Percentiles rank a stretch among this genome's conserved stretches.
These are phyloP conservation scores for Nakazawaea wyomingensis DNA, from an alignment of 805 yeast species.

Conservation along the genomic window DNA sequence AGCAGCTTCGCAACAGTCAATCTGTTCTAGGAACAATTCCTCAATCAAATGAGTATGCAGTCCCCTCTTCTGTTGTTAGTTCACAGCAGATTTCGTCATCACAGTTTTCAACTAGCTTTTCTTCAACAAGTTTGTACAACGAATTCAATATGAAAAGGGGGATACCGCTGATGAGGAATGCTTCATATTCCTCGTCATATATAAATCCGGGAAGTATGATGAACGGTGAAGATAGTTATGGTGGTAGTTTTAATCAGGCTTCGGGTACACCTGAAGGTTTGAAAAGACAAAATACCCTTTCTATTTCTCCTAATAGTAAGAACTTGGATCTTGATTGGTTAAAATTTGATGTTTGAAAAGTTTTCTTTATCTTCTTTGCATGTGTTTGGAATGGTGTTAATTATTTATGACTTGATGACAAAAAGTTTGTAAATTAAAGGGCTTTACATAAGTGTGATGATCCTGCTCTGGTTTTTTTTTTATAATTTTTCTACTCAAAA, in stretches of 20 bases:
- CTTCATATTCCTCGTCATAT: conserved; percentile 1
- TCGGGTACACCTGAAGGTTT: background rate
- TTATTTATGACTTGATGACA: background rate
- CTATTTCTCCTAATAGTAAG: conserved; percentile 14
- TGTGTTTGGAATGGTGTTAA: background rate
- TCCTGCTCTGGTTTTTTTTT: background rate
- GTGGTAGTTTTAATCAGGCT: background rate
- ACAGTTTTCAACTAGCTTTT: conserved; percentile 11
- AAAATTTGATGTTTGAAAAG: conserved; percentile 25
- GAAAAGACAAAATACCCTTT: background rate
- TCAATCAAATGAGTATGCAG: background rate
- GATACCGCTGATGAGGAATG: conserved; percentile 3
- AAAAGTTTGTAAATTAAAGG: background rate
- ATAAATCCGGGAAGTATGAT: conserved; percentile 1
- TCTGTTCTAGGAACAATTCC: background rate
- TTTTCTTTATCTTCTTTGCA: background rate
- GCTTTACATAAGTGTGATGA: background rate
- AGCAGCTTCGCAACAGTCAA: conserved; percentile 1
- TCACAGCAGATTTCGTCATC: background rate
- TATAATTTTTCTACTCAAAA: background rate
- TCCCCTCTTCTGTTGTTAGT: background rate
- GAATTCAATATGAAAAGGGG: conserved; percentile 16
- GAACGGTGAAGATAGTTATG: background rate
- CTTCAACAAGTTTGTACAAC: conserved; percentile 13
- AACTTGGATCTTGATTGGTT: conserved; percentile 32